A percentile compares a stretch with the other conserved stretches of the same genome.
Conservation (phyloP, 352 stramenopile species). For the Pythium coloratum region DNA sequence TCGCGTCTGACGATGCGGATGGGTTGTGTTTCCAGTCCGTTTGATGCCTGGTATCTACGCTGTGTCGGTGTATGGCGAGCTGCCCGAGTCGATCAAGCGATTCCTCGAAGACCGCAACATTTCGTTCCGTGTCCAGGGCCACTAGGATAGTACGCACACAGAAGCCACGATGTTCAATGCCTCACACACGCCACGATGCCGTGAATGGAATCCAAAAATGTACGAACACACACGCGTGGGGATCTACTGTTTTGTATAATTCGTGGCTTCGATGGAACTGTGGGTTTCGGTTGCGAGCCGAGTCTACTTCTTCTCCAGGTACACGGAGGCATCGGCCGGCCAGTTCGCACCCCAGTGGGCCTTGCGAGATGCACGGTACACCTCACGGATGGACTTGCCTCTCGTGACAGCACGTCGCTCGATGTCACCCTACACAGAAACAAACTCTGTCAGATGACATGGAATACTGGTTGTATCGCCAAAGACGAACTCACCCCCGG, state of each 20-base stretch:
- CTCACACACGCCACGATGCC: not conserved
- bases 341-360: slow-evolving; percentile 79
- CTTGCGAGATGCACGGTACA: slow-evolving; percentile 82
- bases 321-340: slow-evolving; percentile 67
- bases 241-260: not conserved
- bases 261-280: not conserved
- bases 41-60: slow-evolving; percentile 86
- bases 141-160: slow-evolving; percentile 1
- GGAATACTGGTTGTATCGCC: not conserved
- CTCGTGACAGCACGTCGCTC: slow-evolving; percentile 78
- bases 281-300: not conserved
- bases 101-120: slow-evolving; percentile 89
- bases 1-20: not conserved
- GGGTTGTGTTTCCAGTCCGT: slow-evolving; percentile 40
- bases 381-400: slow-evolving; percentile 71
- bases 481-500: slow-evolving; percentile 47
- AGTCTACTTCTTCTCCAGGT: slow-evolving; percentile 32
- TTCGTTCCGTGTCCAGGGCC: slow-evolving; percentile 69
- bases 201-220: not conserved
- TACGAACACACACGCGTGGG: not conserved
- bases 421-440: slow-evolving; percentile 50
- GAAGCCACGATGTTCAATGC: not conserved
- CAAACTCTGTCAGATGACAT: slow-evolving; percentile 4
- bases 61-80: slow-evolving; percentile 82
- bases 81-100: slow-evolving; percentile 86